Percentiles rank a stretch among this genome's conserved stretches.
Evolutionary conservation across 1,284 basidiomycete species (phyloP).

Genomic region (Lentinula novae-zelandiae): DNA sequence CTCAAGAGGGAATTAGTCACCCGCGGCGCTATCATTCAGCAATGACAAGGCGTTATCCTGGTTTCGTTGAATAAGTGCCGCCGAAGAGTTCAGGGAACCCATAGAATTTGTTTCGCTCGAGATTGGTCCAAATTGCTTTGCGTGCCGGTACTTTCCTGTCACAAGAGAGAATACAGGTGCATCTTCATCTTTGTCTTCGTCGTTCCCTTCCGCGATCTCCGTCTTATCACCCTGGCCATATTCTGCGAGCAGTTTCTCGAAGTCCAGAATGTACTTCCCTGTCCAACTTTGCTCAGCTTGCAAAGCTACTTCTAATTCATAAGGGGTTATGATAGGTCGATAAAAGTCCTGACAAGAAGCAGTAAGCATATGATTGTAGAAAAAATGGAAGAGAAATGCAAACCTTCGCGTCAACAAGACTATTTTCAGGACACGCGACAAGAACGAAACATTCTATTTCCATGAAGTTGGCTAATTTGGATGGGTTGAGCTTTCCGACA

Average conservation of each 20-base stretch:
- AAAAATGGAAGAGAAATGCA: neutral
- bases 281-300: conserved; percentile 69
- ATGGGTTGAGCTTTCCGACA: conserved; percentile 93
- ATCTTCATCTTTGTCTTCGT: conserved; percentile 44
- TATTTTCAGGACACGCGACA: conserved; percentile 94
- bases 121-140: conserved; percentile 56
- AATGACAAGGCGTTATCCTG: conserved; percentile 57
- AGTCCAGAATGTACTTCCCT: conserved; percentile 80
- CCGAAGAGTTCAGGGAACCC: conserved; percentile 36
- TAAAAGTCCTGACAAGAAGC: conserved; percentile 70
- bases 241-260: conserved; percentile 51
- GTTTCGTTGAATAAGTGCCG: conserved; percentile 55
- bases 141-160: conserved; percentile 83
- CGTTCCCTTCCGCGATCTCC: conserved; percentile 19
- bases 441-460: conserved; percentile 97
- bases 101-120: conserved; percentile 8
- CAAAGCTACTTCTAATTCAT: conserved; percentile 85
- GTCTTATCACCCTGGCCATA: conserved; percentile 13
- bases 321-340: conserved; percentile 91
- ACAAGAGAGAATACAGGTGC: conserved; percentile 82
- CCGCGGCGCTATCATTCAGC: conserved; percentile 67
- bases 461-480: conserved; percentile 94
- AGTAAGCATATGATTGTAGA: neutral
- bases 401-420: conserved; percentile 82
- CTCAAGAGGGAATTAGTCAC: conserved; percentile 29